These are phyloP conservation scores for Colletotrichum cuscutae DNA, from an alignment of 2,329 filamentous ascomycete genomes.

Conservation along the genomic window DNA sequence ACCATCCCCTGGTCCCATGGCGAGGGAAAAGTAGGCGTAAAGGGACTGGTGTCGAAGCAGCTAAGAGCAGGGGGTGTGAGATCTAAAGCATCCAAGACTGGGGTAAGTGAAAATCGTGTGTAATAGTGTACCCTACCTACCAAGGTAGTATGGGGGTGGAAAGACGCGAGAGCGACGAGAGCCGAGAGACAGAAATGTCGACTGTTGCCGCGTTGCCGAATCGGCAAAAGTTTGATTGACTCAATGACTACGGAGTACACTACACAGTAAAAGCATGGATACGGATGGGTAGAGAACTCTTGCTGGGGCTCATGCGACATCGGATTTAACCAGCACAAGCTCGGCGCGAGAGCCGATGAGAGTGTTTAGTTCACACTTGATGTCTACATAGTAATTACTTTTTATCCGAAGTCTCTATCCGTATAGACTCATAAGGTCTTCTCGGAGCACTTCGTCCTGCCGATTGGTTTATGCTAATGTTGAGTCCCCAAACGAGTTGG, in stretches of 20 bases:
- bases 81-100: neutral
- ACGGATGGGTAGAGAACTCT: too few species aligned
- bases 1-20: slow-evolving; percentile 12
- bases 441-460: neutral
- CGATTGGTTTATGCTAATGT: neutral
- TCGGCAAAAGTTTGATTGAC: slow-evolving; percentile 10
- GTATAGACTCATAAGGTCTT: neutral
- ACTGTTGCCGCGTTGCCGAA: slow-evolving; percentile 21
- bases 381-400: too few species aligned
- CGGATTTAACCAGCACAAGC: slow-evolving; percentile 10
- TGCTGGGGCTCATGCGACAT: neutral
- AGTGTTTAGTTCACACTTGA: neutral
- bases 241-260: too few species aligned
- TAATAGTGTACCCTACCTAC: neutral
- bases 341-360: neutral
- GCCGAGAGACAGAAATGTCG: neutral
- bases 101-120: neutral
- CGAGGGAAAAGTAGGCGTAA: slow-evolving; percentile 4
- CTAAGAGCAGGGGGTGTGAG: neutral
- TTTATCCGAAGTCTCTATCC: neutral
- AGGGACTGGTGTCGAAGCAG: slow-evolving; percentile 1
- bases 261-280: too few species aligned
- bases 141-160: neutral
- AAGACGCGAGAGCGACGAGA: neutral
- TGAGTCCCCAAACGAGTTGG: neutral